Evolutionary conservation across 2,329 filamentous ascomycete species (phyloP), one percentile per base, ranked within the genome.

Genomic region (Bisporella sp.): DNA sequence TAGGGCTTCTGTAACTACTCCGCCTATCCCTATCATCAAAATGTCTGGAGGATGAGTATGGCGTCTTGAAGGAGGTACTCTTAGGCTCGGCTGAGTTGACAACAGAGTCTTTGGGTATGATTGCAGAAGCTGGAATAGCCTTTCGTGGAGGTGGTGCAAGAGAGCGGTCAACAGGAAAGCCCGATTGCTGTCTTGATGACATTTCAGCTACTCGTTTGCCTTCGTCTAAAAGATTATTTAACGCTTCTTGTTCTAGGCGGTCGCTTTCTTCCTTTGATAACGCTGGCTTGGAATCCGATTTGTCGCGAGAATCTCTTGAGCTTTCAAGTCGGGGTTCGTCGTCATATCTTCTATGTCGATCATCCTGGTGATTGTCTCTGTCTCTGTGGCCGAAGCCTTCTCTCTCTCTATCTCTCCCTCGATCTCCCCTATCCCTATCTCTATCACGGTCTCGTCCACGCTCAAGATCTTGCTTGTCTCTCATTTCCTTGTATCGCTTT

Each of bases 111-210:
- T 57, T 53, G 41, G 64, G 63, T 12, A 59, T 61, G 48, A 67
- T 66, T 9, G 64, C 65, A 7, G 64, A 67, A 30, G 60, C 57
- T 44, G 64, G 59, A 49, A 59, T 59, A 4, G 59, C 48, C 47
- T 67, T 66, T 45, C 63, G 54, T 28, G 65, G 64, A 31, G 64
- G 65, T 37, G 65, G 64, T 21, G 64, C 62, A 29, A 67, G 52
- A 21, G 53, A 58, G 32, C 64, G 56, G 46, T 67, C 64, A 30
- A 67, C 49, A 44, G 66, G 63, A n/a, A 62, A 46, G 41, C 66
- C 64, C 39, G 63, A 31, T 52, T 64, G 59, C 55, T 65, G 59
- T 52, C 64, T 58, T 9, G 35, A 9, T 35, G 62, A 61, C 42
- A 59, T 56, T 48, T 62, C 59, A 11, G 62, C 56, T 28, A 60